Evolutionary conservation across 345 rosid species (phyloP).

Genomic region (Viola odorata): DNA sequence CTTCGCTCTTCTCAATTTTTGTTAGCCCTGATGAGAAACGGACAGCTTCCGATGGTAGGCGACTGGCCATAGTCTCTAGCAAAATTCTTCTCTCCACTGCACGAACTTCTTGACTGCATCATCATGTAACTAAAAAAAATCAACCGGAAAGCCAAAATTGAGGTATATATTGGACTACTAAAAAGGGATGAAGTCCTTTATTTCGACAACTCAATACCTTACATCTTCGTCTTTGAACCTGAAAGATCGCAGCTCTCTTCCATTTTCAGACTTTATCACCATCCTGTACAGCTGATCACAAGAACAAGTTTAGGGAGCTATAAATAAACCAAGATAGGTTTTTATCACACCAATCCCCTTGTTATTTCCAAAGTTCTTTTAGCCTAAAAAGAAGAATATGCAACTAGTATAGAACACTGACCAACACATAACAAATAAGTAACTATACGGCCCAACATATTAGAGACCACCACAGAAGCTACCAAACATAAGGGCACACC

Average conservation of each 20-base stretch:
- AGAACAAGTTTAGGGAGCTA: constrained; percentile 38
- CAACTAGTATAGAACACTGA: no score
- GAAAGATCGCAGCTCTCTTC: constrained; percentile 80
- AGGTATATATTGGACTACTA: not conserved
- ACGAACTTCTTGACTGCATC: constrained; percentile 82
- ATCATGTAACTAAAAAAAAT: not conserved
- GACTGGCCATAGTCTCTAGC: constrained; percentile 65
- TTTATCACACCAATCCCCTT: not conserved
- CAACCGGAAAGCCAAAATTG: not conserved
- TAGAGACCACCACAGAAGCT: no score
- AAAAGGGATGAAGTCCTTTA: not conserved
- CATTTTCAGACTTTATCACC: constrained; percentile 72
- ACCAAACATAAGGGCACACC: no score
- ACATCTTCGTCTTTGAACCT: constrained; percentile 81
- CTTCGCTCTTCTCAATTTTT: constrained; percentile 37
- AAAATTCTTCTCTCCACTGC: constrained; percentile 85
- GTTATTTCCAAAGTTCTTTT: no score
- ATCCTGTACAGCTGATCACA: constrained; percentile 88
- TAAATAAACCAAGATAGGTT: not conserved
- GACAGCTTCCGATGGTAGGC: constrained; percentile 58
- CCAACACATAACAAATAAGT: no score
- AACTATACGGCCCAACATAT: no score
- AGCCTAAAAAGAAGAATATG: no score
- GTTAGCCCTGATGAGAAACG: constrained; percentile 63
- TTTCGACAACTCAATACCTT: constrained; percentile 33